Evolutionary conservation across 352 stramenopile species (phyloP).

Genomic region (Pythium oligandrum): DNA sequence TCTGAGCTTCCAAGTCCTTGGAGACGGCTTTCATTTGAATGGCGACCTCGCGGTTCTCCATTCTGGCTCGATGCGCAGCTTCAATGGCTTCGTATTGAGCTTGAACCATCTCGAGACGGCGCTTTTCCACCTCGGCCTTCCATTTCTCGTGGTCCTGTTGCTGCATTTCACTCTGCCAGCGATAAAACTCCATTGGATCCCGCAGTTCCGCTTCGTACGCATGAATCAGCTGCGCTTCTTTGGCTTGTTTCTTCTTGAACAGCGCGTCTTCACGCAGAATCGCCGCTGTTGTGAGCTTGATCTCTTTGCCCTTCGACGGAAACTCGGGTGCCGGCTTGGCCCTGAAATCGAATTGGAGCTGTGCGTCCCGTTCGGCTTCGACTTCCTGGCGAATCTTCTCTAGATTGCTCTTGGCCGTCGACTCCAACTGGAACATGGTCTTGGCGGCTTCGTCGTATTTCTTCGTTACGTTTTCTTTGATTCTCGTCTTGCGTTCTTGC

Average conservation of each 20-base stretch:
- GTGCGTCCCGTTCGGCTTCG: slow-evolving; percentile 49
- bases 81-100: slow-evolving; percentile 77
- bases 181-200: slow-evolving; percentile 89
- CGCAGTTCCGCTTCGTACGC: slow-evolving; percentile 89
- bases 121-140: slow-evolving; percentile 67
- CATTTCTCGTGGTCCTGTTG: slow-evolving; percentile 68
- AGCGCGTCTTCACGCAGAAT: slow-evolving; percentile 91
- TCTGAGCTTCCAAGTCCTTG: slow-evolving; percentile 59
- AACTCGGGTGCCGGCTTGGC: slow-evolving; percentile 58
- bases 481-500: slow-evolving; percentile 41
- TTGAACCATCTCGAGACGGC: slow-evolving; percentile 80
- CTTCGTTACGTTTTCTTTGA: slow-evolving; percentile 50
- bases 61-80: slow-evolving; percentile 50
- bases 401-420: slow-evolving; percentile 71
- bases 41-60: slow-evolving; percentile 82
- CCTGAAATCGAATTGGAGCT: slow-evolving; percentile 74
- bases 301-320: slow-evolving; percentile 27
- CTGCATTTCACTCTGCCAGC: slow-evolving; percentile 86
- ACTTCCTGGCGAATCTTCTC: slow-evolving; percentile 60
- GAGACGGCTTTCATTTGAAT: slow-evolving; percentile 72
- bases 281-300: slow-evolving; percentile 87
- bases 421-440: slow-evolving; percentile 74
- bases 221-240: slow-evolving; percentile 82
- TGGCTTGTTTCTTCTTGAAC: slow-evolving; percentile 89
- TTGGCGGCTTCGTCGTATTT: slow-evolving; percentile 71